Evolutionary conservation across 345 rosid genomes (phyloP).

Genomic region (Gossypioides kirkii): DNA sequence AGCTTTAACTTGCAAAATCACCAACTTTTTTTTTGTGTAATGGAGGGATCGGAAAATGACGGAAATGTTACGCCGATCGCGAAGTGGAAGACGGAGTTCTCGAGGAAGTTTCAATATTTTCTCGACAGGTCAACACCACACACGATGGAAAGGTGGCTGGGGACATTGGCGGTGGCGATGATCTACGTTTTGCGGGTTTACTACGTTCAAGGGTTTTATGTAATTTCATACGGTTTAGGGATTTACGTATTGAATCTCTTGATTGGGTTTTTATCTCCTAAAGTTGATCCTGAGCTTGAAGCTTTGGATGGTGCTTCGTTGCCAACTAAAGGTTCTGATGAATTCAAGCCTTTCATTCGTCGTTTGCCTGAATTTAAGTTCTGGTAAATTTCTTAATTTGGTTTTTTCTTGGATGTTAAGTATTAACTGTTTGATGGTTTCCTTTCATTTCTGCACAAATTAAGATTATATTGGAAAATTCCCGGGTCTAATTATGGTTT

Average conservation of each 20-base stretch:
- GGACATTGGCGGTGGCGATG: slow-evolving; percentile 43
- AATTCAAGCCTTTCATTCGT: slow-evolving; percentile 71
- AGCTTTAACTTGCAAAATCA: not conserved
- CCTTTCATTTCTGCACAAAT: not conserved
- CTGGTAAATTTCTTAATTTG: slow-evolving; percentile 40
- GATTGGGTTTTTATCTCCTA: slow-evolving; percentile 74
- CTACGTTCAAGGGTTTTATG: slow-evolving; percentile 57
- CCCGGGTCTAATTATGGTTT: not conserved
- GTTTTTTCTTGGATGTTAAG: not conserved
- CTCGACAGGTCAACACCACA: slow-evolving; percentile 48
- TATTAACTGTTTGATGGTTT: not conserved
- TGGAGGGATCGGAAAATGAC: slow-evolving; percentile 40
- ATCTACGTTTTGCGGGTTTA: slow-evolving; percentile 55
- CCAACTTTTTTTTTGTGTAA: slow-evolving; percentile 4
- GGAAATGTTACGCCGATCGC: slow-evolving; percentile 23
- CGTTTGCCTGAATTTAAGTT: slow-evolving; percentile 84
- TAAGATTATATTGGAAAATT: not conserved
- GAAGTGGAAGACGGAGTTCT: slow-evolving; percentile 42
- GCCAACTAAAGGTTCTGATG: slow-evolving; percentile 47
- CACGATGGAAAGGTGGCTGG: slow-evolving; percentile 48
- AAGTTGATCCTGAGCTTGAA: slow-evolving; percentile 75
- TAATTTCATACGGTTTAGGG: slow-evolving; percentile 59
- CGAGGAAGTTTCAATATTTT: slow-evolving; percentile 43
- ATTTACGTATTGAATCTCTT: slow-evolving; percentile 73
- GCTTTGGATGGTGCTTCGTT: slow-evolving; percentile 45